A percentile compares a stretch with the other conserved stretches of the same genome.
Evolutionary conservation across 192 early-diverging fungal species (phyloP).

Genomic region (Pilobolus umbonatus): DNA sequence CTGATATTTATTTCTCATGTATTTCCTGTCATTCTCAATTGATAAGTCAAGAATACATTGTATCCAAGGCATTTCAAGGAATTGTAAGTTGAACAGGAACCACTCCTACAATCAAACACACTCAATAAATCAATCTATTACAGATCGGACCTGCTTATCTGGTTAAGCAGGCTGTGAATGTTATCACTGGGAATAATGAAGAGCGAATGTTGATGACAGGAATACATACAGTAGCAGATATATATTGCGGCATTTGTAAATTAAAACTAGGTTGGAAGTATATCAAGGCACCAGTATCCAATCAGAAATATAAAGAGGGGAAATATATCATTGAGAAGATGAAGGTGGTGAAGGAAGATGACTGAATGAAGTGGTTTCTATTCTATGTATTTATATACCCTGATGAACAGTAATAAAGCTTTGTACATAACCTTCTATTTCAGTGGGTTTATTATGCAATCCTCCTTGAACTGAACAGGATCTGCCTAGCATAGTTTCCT

Average conservation of each 20-base stretch:
- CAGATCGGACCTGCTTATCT: conserved; percentile 53
- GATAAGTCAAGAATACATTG: conserved; percentile 49
- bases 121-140: neutral
- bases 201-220: conserved; percentile 55
- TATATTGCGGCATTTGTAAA: conserved; percentile 45
- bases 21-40: conserved; percentile 51
- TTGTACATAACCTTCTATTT: too few species aligned
- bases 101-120: neutral
- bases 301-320: conserved; percentile 56
- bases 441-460: too few species aligned
- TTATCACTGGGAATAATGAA: conserved; percentile 47
- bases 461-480: too few species aligned
- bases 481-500: too few species aligned
- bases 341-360: conserved; percentile 49
- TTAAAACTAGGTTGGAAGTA: conserved; percentile 57
- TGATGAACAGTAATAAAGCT: too few species aligned
- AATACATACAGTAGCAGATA: conserved; percentile 54
- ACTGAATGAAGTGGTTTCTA: too few species aligned
- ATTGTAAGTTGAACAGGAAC: conserved; percentile 5
- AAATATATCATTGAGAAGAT: conserved; percentile 53
- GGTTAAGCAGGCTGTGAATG: conserved; percentile 47
- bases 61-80: conserved; percentile 46
- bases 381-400: too few species aligned
- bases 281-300: conserved; percentile 47
- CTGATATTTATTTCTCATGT: conserved; percentile 49